phyloP scores from a whole-genome alignment of 129 eudicot genomes.

The Deinandra increscens region DNA sequence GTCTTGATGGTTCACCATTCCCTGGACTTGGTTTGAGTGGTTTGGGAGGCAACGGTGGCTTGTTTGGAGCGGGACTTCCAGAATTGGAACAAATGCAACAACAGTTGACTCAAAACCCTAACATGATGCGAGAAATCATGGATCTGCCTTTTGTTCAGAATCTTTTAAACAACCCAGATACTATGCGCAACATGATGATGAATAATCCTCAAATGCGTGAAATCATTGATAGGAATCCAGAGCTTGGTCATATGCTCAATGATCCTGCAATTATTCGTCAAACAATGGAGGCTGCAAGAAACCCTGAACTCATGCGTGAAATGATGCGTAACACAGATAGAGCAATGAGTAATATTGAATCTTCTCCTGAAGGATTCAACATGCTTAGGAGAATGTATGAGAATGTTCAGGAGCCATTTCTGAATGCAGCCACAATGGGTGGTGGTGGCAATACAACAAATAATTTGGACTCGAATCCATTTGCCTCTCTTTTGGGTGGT shows the following conservation, averaged over 20 bases:
- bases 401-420: constrained; percentile 80
- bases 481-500: constrained; percentile 78
- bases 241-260: constrained; percentile 82
- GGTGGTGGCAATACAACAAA: constrained; percentile 47
- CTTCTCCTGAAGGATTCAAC: constrained; percentile 96
- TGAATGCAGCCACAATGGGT: constrained; percentile 70
- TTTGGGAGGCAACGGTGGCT: constrained; percentile 48
- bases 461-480: constrained; percentile 65
- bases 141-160: constrained; percentile 63
- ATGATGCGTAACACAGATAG: constrained; percentile 94
- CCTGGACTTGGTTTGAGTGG: constrained; percentile 52
- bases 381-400: constrained; percentile 94
- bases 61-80: constrained; percentile 60
- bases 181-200: constrained; percentile 76
- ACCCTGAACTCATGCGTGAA: constrained; percentile 87
- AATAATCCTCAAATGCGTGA: constrained; percentile 94
- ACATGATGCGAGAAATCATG: constrained; percentile 76
- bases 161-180: constrained; percentile 75
- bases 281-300: constrained; percentile 81
- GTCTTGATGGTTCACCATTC: constrained; percentile 43
- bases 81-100: constrained; percentile 70
- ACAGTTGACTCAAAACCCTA: constrained; percentile 63
- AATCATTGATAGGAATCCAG: constrained; percentile 86
- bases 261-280: constrained; percentile 84
- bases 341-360: constrained; percentile 91